Evolutionary conservation across 176 grass and related monocot species (phyloP), one percentile per base, ranked within the genome.

Genomic region (Bolboschoenus planiculmis): DNA sequence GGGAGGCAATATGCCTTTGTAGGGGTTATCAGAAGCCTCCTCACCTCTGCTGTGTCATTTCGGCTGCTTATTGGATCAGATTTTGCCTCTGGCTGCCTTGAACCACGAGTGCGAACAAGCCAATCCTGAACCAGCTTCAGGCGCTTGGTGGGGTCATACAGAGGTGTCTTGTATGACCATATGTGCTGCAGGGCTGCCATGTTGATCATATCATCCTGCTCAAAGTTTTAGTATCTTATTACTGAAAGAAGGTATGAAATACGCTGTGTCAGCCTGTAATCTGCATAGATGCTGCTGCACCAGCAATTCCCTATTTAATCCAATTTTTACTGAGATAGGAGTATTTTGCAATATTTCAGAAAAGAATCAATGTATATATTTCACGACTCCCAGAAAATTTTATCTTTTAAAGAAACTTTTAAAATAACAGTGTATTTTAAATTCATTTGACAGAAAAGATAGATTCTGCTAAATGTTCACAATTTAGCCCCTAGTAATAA

Each of bases 1-100:
- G 92, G 95, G 47, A 91, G 24, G 82, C 92, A 97, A 61, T 91
- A 94, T 30, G 92, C 92, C 66, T 59, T 94, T 11, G 90, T 94
- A 27, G 95, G 95, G 5, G 95, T 94, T 80, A 97, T 88, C 29
- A 94, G 57, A 42, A 97, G 87, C 87, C 88, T 94, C 57, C 92
- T 79, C 56, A 97, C 56, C 56, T 62, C 56, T 18, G 48, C 40
- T 10, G 35, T 81, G 79, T 81, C 79, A 30, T 61, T 81, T 24
- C 56, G 59, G 42, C 23, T 44, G 42, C 56, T 43, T 58, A 40
- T 43, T 44, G 7, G n/a, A 37, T 81, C 56, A 43, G 33, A 35
- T 81, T 81, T 81, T 34, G 79, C 21, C 48, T 80, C 53, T 34
- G 46, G 30, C 56, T 63, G 31, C 55, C 56, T 81, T 58, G 79